These are phyloP conservation scores for Carex kokanica DNA, from an alignment of 176 grass and related monocot species.

Conservation along the genomic window DNA sequence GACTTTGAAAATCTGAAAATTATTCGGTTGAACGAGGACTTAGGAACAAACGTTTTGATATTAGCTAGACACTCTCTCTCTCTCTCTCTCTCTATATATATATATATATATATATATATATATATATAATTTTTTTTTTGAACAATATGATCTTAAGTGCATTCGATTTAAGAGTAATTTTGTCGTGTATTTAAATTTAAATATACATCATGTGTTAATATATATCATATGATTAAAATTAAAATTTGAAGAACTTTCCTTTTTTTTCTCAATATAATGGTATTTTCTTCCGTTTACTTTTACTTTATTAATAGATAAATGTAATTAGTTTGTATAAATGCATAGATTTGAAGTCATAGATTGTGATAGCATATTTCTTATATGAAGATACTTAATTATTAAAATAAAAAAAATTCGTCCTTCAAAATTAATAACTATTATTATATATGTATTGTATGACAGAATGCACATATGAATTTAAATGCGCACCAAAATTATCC, in stretches of 20 bases:
- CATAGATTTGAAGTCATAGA: neutral
- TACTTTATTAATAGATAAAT: neutral
- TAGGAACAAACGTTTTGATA: too few relatives aligned
- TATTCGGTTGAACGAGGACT: too few relatives aligned
- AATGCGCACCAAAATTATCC: too few relatives aligned
- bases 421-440: neutral
- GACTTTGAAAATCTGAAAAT: too few relatives aligned
- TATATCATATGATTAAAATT: neutral
- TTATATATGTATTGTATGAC: neutral
- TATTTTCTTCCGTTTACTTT: neutral
- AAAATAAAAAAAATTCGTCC: too few relatives aligned
- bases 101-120: too few relatives aligned
- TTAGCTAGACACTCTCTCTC: too few relatives aligned
- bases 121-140: too few relatives aligned
- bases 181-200: neutral
- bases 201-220: neutral
- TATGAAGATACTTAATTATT: neutral
- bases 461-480: neutral
- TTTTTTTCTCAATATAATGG: neutral
- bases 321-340: neutral
- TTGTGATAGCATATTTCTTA: neutral
- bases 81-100: too few relatives aligned
- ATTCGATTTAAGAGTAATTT: neutral
- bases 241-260: neutral
- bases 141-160: neutral